Conservation (phyloP, 805 yeast genomes). For the Kodamaea neixiangensis region DNA sequence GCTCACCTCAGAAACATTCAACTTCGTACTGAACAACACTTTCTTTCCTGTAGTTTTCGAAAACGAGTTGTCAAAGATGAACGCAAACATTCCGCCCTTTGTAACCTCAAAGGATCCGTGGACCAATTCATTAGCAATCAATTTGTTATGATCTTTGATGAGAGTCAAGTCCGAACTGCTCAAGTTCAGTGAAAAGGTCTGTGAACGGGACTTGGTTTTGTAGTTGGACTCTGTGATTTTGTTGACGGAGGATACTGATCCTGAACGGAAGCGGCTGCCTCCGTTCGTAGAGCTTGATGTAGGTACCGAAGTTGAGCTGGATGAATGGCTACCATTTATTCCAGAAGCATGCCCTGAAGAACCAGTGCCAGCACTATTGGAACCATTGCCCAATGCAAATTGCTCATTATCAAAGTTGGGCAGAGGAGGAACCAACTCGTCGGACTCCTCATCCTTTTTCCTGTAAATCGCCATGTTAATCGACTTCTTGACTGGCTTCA, state of each 20-base stretch:
- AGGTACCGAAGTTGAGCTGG: constrained; percentile 34
- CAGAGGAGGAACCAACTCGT: constrained; percentile 9
- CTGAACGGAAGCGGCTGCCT: constrained; percentile 22
- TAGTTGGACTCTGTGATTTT: constrained; percentile 33
- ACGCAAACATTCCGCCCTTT: constrained; percentile 75
- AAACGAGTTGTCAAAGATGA: constrained; percentile 89
- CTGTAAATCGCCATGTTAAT: constrained; percentile 43
- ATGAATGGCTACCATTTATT: constrained; percentile 22
- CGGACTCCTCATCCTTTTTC: constrained; percentile 26
- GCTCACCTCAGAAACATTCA: constrained; percentile 10
- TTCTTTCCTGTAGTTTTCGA: constrained; percentile 84
- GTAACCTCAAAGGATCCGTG: constrained; percentile 62
- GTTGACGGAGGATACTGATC: constrained; percentile 38
- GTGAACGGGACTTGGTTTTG: constrained; percentile 37
- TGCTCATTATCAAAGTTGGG: not conserved
- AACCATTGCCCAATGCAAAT: not conserved
- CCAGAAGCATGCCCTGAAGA: not conserved
- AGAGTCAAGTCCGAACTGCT: constrained; percentile 46
- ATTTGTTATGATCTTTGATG: constrained; percentile 57
- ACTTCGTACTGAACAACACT: constrained; percentile 58
- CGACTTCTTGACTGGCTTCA: constrained; percentile 64
- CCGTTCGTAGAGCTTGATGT: not conserved
- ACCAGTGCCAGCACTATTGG: constrained; percentile 20
- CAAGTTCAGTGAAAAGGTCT: constrained; percentile 40
- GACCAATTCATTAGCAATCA: constrained; percentile 56